These are phyloP conservation scores for Juglanconis oblonga DNA, from an alignment of 2,329 filamentous ascomycete genomes.

Conservation along the genomic window DNA sequence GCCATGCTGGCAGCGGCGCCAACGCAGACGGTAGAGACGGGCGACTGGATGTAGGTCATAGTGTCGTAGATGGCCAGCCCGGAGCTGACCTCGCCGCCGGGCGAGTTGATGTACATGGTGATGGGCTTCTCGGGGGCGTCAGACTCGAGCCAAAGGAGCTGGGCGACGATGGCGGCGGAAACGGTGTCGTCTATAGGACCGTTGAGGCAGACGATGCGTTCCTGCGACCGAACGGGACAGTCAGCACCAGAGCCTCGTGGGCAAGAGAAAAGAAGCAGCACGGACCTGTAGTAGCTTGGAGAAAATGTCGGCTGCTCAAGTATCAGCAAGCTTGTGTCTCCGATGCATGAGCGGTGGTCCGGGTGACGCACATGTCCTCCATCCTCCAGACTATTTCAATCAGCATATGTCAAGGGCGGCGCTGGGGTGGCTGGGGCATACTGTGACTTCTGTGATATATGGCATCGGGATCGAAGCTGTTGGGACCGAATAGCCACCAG, in stretches of 20 bases:
- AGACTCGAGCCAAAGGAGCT: slow-evolving; percentile 96
- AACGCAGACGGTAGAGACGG: slow-evolving; percentile 91
- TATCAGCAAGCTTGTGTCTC: slow-evolving; percentile 22
- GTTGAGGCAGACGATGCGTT: slow-evolving; percentile 92
- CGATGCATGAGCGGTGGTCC: background rate
- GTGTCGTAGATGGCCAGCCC: slow-evolving; percentile 94
- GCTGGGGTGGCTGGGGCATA: slow-evolving; percentile 27
- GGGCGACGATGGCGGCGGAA: slow-evolving; percentile 91
- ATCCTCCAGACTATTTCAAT: slow-evolving; percentile 63
- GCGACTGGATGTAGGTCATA: slow-evolving; percentile 93
- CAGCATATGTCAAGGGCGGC: slow-evolving; percentile 23
- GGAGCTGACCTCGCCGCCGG: slow-evolving; percentile 88
- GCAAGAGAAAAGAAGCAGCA: background rate
- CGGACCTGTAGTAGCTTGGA: slow-evolving; percentile 72
- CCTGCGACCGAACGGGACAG: slow-evolving; percentile 42
- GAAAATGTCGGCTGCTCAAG: slow-evolving; percentile 69
- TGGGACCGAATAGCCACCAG: slow-evolving; percentile 24
- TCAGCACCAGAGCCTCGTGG: slow-evolving; percentile 29
- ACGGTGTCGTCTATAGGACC: slow-evolving; percentile 86
- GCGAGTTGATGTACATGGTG: slow-evolving; percentile 96
- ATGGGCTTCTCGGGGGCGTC: slow-evolving; percentile 94
- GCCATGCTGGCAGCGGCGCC: slow-evolving; percentile 96
- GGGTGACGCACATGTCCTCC: slow-evolving; percentile 67
- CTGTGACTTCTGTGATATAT: slow-evolving; percentile 56
- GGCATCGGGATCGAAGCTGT: slow-evolving; percentile 51